phyloP scores from a whole-genome alignment of 805 yeast species.

The Lachancea nothofagi region DNA sequence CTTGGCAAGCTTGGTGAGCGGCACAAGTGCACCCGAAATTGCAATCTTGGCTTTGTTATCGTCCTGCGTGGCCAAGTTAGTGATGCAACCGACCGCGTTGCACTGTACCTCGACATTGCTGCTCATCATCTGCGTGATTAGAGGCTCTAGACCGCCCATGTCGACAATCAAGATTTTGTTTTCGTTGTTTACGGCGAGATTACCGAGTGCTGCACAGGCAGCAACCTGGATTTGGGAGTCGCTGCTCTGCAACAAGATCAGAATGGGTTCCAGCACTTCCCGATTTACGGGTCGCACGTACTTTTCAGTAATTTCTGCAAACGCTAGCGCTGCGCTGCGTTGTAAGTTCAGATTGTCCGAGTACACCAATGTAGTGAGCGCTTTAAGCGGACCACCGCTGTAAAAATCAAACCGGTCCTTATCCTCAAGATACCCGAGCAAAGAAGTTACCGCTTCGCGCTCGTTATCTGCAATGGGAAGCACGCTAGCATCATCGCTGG shows the following conservation, averaged over 20 bases:
- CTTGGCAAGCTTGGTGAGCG: slow-evolving; percentile 89
- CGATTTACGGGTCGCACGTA: slow-evolving; percentile 86
- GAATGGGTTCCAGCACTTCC: slow-evolving; percentile 89
- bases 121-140: slow-evolving; percentile 96
- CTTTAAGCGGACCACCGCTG: slow-evolving; percentile 75
- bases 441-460: slow-evolving; percentile 89
- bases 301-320: slow-evolving; percentile 97
- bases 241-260: slow-evolving; percentile 74
- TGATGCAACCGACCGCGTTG: slow-evolving; percentile 98
- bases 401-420: slow-evolving; percentile 72
- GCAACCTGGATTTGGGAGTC: slow-evolving; percentile 97
- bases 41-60: slow-evolving; percentile 96
- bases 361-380: slow-evolving; percentile 86
- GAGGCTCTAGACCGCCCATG: slow-evolving; percentile 96
- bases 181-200: slow-evolving; percentile 92
- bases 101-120: slow-evolving; percentile 97
- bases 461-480: slow-evolving; percentile 92
- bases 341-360: slow-evolving; percentile 93
- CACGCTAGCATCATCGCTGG: slow-evolving; percentile 43
- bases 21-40: slow-evolving; percentile 89
- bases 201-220: slow-evolving; percentile 98
- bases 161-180: slow-evolving; percentile 91
- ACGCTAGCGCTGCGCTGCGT: slow-evolving; percentile 95
- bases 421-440: slow-evolving; percentile 84
- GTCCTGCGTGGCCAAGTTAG: slow-evolving; percentile 96